Evolutionary conservation across 1,139 yeast species (phyloP).

Genomic region (Magnusiomyces fungicola): DNA sequence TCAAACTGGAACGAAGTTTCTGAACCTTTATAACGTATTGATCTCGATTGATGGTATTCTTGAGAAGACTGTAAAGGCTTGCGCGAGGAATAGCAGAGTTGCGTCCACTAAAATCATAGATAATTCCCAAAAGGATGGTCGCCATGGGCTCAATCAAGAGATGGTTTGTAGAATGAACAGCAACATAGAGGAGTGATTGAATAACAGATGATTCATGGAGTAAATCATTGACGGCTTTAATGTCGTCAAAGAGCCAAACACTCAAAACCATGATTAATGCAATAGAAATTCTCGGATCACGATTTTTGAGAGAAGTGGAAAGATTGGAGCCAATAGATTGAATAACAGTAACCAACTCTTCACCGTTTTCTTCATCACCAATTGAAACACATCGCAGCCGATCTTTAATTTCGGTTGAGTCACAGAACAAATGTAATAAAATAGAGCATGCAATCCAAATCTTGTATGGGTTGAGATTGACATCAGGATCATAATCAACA

Average conservation of each 20-base stretch:
- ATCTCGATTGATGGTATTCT: conserved; percentile 71
- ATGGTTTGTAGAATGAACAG: conserved; percentile 53
- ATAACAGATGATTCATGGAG: conserved; percentile 58
- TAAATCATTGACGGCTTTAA: conserved; percentile 68
- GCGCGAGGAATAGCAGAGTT: conserved; percentile 63
- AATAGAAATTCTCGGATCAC: conserved; percentile 70
- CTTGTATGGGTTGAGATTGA: conserved; percentile 74
- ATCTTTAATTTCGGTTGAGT: conserved; percentile 42
- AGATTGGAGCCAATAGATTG: conserved; percentile 77
- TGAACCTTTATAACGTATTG: conserved; percentile 67
- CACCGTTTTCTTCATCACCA: conserved; percentile 59
- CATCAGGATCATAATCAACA: conserved; percentile 71
- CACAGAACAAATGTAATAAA: conserved; percentile 56
- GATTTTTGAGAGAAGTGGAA: conserved; percentile 52
- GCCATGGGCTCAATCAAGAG: conserved; percentile 69
- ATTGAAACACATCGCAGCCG: conserved; percentile 49
- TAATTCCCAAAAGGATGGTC: conserved; percentile 62
- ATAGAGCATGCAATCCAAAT: conserved; percentile 78
- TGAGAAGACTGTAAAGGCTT: conserved; percentile 55
- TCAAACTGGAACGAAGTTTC: conserved; percentile 56
- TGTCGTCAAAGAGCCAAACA: conserved; percentile 74
- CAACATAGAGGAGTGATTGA: conserved; percentile 59
- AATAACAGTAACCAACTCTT: conserved; percentile 65
- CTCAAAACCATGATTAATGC: conserved; percentile 73
- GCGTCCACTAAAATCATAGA: conserved; percentile 73